phyloP scores from a whole-genome alignment of 2,329 filamentous ascomycete genomes.

The Curvularia sp. region DNA sequence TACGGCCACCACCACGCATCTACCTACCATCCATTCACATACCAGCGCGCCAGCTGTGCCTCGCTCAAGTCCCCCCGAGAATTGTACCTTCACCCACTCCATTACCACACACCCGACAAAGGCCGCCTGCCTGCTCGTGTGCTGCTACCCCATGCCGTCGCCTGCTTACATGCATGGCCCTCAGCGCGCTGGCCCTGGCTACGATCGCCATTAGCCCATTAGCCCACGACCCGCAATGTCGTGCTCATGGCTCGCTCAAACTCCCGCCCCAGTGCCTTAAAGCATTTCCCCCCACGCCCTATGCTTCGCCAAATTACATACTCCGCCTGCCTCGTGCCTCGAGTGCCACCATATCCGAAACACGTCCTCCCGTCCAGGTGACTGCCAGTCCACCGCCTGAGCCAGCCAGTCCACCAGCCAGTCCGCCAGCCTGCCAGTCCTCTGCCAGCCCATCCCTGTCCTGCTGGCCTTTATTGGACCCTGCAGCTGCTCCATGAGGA shows the following conservation, averaged over 20 bases:
- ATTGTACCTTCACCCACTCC: neutral
- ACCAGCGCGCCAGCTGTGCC: no score
- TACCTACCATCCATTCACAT: no score
- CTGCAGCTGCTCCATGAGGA: constrained; percentile 36
- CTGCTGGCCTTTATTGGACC: constrained; percentile 35
- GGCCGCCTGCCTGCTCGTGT: neutral
- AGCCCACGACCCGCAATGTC: constrained; percentile 18
- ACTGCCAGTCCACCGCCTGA: constrained; percentile 10
- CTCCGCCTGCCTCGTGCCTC: constrained; percentile 3
- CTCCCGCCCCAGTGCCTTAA: constrained; percentile 3
- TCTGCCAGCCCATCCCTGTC: neutral
- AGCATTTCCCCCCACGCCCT: constrained; percentile 20
- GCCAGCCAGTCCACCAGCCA: neutral
- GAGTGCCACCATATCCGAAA: constrained; percentile 18
- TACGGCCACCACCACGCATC: neutral
- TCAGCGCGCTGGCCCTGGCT: neutral
- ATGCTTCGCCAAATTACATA: constrained; percentile 7
- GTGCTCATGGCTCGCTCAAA: constrained; percentile 8
- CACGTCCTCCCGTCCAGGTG: constrained; percentile 25
- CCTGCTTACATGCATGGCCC: constrained; percentile 25
- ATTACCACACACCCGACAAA: neutral
- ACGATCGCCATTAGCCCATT: constrained; percentile 1
- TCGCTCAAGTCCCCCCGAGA: neutral
- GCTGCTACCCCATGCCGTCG: constrained; percentile 6
- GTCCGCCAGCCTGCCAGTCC: neutral